Base-by-base conservation (phyloP, 345 rosid species). In the Citrus sp. region DNA sequence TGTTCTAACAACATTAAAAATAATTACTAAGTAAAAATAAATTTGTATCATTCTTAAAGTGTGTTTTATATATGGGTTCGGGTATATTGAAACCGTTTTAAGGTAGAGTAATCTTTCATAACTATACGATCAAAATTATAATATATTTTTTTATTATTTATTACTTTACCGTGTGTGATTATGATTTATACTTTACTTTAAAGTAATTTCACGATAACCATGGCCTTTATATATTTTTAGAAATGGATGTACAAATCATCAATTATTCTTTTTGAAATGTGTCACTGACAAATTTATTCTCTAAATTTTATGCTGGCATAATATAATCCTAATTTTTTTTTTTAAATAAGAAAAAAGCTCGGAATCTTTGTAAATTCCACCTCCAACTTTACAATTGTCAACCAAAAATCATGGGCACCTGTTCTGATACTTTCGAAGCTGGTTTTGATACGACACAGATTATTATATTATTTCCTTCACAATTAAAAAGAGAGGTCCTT, bases 21-120 rank as follows among this genome's bases (percentile, higher is more conserved):
- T 1, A 7, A 37, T 37, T 1, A 37, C 38, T 0, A 7, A 37
- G 9, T 37, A 37, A 37, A 37, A 37, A 37, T 37, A 37, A 7
- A 7, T 37, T 7, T 37, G 9, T 37, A 0, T 37, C 40, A 37
- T 37, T 37, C 40, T 37, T 37, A 37, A 37, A 37, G 0, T 37
- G 9, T 37, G 40, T 37, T 37, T 7, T 37, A 37, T 37, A 1
- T 7, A 37, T 6, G 37, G 1, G 7, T 35, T 0, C 0, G 0
- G 37, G 0, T 6, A 35, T 35, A 35, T 35, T 1, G 0, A 0
- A 35, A 35, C 1, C 0, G 1, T 1, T 35, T 0, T 5, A 35
- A 35, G 7, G 0, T 35, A 1, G 0, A 35, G 1, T 6, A 35
- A 0, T 35, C 0, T 35, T 35, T 35, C 0, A 35, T 35, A 35